Percentiles rank a stretch among this genome's conserved stretches.
These are phyloP conservation scores for Rubia balearica DNA, from an alignment of 305 asterid genomes.

Conservation along the genomic window DNA sequence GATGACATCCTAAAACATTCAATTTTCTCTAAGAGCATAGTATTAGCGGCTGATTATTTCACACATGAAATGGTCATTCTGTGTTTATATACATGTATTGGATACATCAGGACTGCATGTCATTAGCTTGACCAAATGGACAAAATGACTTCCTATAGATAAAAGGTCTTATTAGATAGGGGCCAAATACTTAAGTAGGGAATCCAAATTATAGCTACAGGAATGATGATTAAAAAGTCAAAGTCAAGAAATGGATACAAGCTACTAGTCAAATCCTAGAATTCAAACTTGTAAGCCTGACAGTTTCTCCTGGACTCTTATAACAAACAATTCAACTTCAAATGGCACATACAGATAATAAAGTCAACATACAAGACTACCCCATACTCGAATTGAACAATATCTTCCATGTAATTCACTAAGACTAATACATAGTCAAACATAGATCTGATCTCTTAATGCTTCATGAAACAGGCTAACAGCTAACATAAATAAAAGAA, in stretches of 20 bases:
- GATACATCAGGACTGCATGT: neutral
- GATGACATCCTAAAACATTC: neutral
- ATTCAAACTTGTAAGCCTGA: neutral
- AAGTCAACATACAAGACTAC: neutral
- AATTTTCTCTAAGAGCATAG: neutral
- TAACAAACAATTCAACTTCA: neutral
- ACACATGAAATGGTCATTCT: neutral
- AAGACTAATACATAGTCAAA: neutral
- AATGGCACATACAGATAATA: neutral
- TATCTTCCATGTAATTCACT: conserved; percentile 1
- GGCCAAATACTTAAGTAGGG: neutral
- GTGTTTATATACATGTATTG: neutral
- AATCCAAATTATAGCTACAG: neutral
- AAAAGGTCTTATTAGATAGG: neutral
- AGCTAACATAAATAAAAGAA: neutral
- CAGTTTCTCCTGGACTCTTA: neutral
- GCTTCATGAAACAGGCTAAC: neutral
- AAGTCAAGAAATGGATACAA: neutral
- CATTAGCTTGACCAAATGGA: neutral
- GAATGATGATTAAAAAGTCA: neutral
- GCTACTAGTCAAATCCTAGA: neutral
- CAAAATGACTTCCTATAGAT: neutral
- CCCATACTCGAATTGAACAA: neutral
- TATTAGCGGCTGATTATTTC: neutral
- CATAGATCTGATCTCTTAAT: neutral